Base-by-base conservation (phyloP, 805 yeast genomes). In the Candida endomychidarum region DNA sequence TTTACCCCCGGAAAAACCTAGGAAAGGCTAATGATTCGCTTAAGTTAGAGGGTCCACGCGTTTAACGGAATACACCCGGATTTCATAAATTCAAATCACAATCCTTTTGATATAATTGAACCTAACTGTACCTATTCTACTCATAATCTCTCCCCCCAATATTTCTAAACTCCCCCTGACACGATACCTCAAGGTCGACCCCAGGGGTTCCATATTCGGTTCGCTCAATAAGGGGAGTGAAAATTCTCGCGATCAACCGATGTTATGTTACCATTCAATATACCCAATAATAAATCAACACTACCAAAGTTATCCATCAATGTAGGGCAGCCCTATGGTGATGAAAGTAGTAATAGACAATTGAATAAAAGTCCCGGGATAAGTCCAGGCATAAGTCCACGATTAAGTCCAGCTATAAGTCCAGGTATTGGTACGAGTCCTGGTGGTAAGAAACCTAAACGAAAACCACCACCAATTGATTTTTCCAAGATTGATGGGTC, bases 381-480 rank as follows among this genome's bases (percentile, higher is more conserved):
- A 17, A 30, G 23, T 21, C 35, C 35, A 4, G 29, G 16, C 3
- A n/a, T 19, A 19, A 34, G 38, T 26, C 38, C 31, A 5, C 28
- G 38, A 8, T 11, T 37, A n/a, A 35, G 38, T 35, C 26, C 37
- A 11, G 26, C 37, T 4, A 29, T 29, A 29, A 29, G 33, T 29
- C 33, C 33, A n/a, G 33, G 33, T 11, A 18, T 29, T 18, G 35
- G 35, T 12, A 20, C 20, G 3, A 34, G 29, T 22, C 37, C 37
- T 11, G 37, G 37, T 9, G 37, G 37, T 11, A 47, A 40, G 34
- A 47, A 48, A 30, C 45, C 41, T 1, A 42, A 42, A 40, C 52
- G 74, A 30, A 69, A 69, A 43, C 72, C 72, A 4, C 73, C 73
- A 10, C 72, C 74, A 11, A 63, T 66, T n/a, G 70, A 65, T 47